Evolutionary conservation across 2,329 filamentous ascomycete genomes (phyloP), one percentile per base, ranked within the genome.

Genomic region (Fusarium chlamydosporum): DNA sequence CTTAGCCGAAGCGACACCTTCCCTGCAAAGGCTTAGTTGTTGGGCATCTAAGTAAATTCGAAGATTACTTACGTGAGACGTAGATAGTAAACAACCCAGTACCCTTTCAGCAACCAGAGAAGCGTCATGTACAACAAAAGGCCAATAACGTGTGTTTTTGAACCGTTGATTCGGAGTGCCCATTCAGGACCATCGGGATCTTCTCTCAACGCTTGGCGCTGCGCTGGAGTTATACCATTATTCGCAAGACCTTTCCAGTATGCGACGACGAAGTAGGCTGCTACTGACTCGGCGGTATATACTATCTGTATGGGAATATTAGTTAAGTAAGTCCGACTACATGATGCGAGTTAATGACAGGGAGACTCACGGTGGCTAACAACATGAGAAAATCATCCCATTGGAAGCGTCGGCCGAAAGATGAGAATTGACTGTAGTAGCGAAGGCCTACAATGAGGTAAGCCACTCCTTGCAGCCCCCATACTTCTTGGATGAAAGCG

Each of bases 11-110:
- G 47, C 9, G 12, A 51, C 35, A 20, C 47, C 47, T 18, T 51
- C 47, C 11, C 47, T 51, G 2, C 3, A 20, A 4, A 1, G 13
- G 8, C 5, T 51, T 4, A 50, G 33, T 20, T 9, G 11, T 33
- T 4, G 2, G 23, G 13, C 10, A 29, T 9, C 29, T 29, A 29
- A 3, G 29, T 29, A 4, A 29, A 3, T 9, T 29, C 10, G 29
- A 11, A n/a, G 11, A 9, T 5, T 15, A 26, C 45, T 8, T 16
- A 48, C 45, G 45, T 35, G 13, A 51, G 47, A 8, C 47, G 34
- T 3, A 51, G 34, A 18, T 51, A 51, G 47, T 51, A 51, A 7
- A 51, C 10, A 4, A 51, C 47, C 47, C 47, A 51, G 15, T 51
- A 51, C 11, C 47, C 47, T 20, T 51, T 51, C 3, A 51, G 34